Evolutionary conservation across 2,329 filamentous ascomycete species (phyloP).

Genomic region (Penicillium sp.): DNA sequence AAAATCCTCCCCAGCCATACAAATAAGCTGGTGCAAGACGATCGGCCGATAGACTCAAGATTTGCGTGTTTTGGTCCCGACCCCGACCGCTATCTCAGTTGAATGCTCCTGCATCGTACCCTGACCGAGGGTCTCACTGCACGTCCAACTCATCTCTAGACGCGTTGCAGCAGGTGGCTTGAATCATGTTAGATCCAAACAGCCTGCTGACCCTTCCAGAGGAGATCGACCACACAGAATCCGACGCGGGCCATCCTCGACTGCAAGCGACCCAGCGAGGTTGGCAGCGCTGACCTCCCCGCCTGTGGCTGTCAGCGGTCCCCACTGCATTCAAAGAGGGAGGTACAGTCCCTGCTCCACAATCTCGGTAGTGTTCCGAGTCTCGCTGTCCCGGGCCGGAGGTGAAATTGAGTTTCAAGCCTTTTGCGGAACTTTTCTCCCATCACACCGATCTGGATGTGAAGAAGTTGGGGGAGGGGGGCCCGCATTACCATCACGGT

Average conservation of each 20-base stretch:
- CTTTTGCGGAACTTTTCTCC: not conserved
- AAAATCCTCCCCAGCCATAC: not conserved
- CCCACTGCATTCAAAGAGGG: not conserved
- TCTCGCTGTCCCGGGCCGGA: not conserved
- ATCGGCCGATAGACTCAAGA: not conserved
- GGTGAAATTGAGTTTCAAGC: not conserved
- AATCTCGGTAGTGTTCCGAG: slow-evolving; percentile 1
- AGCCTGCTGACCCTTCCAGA: not conserved
- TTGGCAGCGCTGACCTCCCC: not conserved
- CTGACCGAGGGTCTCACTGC: not conserved
- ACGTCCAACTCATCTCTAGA: too few relatives aligned
- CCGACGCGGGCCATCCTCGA: slow-evolving; percentile 3
- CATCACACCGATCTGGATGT: not conserved
- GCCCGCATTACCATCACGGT: not conserved
- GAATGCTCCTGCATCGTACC: not conserved
- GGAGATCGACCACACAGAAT: not conserved
- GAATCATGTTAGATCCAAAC: not conserved
- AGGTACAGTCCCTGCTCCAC: not conserved
- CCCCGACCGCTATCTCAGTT: not conserved
- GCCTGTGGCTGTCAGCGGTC: not conserved
- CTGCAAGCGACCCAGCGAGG: not conserved
- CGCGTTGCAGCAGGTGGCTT: too few relatives aligned
- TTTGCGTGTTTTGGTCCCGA: not conserved
- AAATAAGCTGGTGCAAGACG: not conserved
- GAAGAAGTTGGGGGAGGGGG: not conserved